Evolutionary conservation across 192 early-diverging fungal genomes (phyloP).

Genomic region (Podila verticillata): DNA sequence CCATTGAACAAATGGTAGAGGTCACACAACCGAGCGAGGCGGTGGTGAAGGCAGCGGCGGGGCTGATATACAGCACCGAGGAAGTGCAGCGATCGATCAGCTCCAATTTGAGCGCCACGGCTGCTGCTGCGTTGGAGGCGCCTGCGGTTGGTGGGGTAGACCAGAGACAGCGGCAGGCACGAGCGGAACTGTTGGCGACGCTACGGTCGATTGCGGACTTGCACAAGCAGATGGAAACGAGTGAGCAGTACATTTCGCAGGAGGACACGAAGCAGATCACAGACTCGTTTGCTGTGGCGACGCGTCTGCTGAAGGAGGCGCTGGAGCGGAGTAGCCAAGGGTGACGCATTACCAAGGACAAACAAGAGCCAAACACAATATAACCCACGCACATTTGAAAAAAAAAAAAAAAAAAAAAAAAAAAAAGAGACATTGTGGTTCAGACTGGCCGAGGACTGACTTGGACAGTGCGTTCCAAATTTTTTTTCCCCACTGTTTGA

Average conservation of each 20-base stretch:
- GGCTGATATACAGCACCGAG: background rate
- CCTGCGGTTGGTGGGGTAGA: background rate
- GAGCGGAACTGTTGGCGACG: conserved; percentile 23
- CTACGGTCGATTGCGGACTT: conserved; percentile 34
- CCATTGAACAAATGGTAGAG: background rate
- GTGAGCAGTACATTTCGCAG: conserved; percentile 28
- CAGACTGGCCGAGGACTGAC: background rate
- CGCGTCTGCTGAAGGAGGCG: conserved; percentile 46
- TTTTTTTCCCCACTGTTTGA: background rate
- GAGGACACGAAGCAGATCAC: conserved; percentile 45
- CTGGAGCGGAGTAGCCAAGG: conserved; percentile 26
- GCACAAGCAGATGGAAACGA: conserved; percentile 45
- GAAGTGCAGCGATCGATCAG: background rate
- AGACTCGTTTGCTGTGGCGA: conserved; percentile 36
- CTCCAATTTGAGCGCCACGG: background rate
- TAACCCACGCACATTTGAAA: background rate
- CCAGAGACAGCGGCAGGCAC: conserved; percentile 1
- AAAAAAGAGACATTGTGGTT: background rate
- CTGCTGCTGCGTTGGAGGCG: background rate
- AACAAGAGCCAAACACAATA: background rate
- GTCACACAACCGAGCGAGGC: background rate
- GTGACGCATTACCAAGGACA: background rate
- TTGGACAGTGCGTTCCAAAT: background rate
- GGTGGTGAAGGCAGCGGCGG: conserved; percentile 4
- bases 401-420: background rate